Conservation (phyloP, 768 basidiomycete genomes). For the Ramaria rubella region DNA sequence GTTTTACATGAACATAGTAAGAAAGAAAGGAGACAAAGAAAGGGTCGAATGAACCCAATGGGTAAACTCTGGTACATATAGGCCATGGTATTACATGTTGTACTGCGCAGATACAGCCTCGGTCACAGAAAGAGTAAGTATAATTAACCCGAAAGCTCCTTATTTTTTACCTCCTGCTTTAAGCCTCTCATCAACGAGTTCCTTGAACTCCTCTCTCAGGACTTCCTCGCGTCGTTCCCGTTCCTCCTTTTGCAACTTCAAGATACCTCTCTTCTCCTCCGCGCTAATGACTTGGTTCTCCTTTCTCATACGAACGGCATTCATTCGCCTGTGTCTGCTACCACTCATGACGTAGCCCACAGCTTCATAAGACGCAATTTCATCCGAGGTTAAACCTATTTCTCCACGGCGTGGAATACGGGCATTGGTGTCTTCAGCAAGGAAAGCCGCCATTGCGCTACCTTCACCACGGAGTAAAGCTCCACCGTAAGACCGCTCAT, state of each 20-base stretch:
- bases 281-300: conserved; percentile 99
- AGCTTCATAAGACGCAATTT: conserved; percentile 81
- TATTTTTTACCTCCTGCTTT: conserved; percentile 34
- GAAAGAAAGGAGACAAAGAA: no score
- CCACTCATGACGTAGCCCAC: conserved; percentile 99
- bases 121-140: no score
- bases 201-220: conserved; percentile 83
- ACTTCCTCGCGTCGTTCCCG: conserved; percentile 84
- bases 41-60: no score
- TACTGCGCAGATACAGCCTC: no score
- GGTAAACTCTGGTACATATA: no score
- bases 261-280: conserved; percentile 93
- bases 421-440: conserved; percentile 70
- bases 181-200: conserved; percentile 70
- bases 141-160: no score
- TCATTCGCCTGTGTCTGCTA: conserved; percentile 92
- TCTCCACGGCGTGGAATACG: conserved; percentile 99
- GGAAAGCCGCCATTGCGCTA: conserved; percentile 95
- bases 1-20: no score
- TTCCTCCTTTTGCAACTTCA: conserved; percentile 94
- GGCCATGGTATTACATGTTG: no score
- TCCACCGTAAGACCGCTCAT: conserved; percentile 85
- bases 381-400: conserved; percentile 83
- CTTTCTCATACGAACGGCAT: conserved; percentile 96
- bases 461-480: conserved; percentile 92